Percentiles rank a stretch among this genome's conserved stretches.
Conservation (phyloP, 1,284 basidiomycete genomes). For the Pseudozyma sp. region DNA sequence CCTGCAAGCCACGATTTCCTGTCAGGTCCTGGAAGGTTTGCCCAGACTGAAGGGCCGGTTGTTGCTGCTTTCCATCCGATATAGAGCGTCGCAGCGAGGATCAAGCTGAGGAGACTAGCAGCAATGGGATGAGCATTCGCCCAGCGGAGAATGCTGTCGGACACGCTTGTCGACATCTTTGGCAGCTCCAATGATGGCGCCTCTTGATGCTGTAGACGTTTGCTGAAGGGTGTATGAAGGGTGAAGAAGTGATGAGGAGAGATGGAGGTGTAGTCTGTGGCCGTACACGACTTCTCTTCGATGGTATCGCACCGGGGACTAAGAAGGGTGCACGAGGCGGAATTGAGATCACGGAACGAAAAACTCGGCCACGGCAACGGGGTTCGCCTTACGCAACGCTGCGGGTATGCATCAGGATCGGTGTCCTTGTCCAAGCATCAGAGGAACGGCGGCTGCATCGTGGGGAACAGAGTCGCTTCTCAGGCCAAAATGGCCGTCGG, state of each 20-base stretch:
- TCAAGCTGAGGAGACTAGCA: slow-evolving; percentile 5
- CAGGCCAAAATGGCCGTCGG: too few relatives aligned
- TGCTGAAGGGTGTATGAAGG: neutral
- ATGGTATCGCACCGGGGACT: too few relatives aligned
- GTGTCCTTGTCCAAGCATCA: too few relatives aligned
- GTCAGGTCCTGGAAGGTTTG: slow-evolving; percentile 32
- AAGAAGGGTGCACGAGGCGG: too few relatives aligned
- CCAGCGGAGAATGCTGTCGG: slow-evolving; percentile 24
- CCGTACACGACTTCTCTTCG: too few relatives aligned
- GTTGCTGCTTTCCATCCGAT: slow-evolving; percentile 20
- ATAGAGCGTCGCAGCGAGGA: slow-evolving; percentile 14
- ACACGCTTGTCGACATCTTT: slow-evolving; percentile 32
- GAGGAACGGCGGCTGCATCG: too few relatives aligned
- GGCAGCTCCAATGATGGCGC: neutral
- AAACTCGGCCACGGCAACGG: too few relatives aligned
- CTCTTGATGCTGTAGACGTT: neutral
- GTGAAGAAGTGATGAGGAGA: neutral
- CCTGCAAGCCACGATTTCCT: slow-evolving; percentile 35
- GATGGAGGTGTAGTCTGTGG: too few relatives aligned
- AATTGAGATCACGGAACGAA: too few relatives aligned
- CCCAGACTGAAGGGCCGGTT: slow-evolving; percentile 35
- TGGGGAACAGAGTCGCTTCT: too few relatives aligned
- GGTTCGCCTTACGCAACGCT: too few relatives aligned
- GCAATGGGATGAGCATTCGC: slow-evolving; percentile 22
- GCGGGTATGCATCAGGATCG: too few relatives aligned